Evolutionary conservation across 768 basidiomycete genomes (phyloP).

Genomic region (Suillus ampliporus): DNA sequence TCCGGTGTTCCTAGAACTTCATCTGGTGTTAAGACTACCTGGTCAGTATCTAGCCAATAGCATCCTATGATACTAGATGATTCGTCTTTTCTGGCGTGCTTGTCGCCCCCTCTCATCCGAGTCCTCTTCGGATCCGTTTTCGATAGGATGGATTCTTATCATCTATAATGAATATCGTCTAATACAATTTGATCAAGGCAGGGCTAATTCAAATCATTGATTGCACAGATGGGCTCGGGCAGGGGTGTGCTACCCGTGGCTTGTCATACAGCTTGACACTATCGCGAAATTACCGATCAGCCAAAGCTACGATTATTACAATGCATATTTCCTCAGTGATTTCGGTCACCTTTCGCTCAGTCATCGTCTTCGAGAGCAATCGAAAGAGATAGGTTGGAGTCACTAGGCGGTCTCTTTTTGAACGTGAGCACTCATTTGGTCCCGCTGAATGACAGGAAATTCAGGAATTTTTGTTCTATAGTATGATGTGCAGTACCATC

Average conservation of each 20-base stretch:
- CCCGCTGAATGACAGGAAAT: neutral
- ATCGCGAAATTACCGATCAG: neutral
- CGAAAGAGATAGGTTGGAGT: neutral
- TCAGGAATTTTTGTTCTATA: neutral
- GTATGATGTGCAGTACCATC: too few species aligned
- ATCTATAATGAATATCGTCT: too few species aligned
- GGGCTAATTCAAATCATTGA: too few species aligned
- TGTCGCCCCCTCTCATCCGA: neutral
- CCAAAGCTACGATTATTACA: neutral
- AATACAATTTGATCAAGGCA: too few species aligned
- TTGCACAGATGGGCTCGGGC: too few species aligned
- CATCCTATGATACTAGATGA: neutral
- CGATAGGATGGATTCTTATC: neutral
- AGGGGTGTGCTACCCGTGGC: too few species aligned
- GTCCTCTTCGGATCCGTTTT: conserved; percentile 1
- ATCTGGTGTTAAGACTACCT: too few species aligned
- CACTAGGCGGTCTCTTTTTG: neutral
- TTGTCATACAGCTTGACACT: neutral
- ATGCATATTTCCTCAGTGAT: neutral
- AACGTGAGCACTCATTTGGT: neutral
- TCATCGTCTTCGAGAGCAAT: neutral
- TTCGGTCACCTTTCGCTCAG: neutral
- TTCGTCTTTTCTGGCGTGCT: neutral
- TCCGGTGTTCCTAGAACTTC: too few species aligned
- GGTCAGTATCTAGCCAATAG: too few species aligned